A percentile compares a stretch with the other conserved stretches of the same genome.
Evolutionary conservation across 345 rosid species (phyloP).

Genomic region (Brassica incana): DNA sequence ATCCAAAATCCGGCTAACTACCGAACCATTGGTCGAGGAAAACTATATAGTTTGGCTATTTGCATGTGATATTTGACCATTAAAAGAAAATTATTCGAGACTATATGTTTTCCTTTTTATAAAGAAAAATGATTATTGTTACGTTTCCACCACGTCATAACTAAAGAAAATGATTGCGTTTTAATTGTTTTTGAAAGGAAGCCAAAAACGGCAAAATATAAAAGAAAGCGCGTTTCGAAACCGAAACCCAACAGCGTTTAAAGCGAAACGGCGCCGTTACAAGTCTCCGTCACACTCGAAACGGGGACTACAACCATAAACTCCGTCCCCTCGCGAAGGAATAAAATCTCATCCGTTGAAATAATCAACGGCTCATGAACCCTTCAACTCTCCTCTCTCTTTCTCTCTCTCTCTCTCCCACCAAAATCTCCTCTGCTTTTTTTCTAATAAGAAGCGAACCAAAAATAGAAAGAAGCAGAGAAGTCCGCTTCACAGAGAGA

Average conservation of each 20-base stretch:
- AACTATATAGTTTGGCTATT: neutral
- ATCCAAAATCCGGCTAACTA: too few species aligned
- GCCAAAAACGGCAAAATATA: slow-evolving; percentile 19
- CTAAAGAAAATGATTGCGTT: slow-evolving; percentile 24
- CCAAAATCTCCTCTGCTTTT: slow-evolving; percentile 33
- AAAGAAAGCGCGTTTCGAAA: slow-evolving; percentile 23
- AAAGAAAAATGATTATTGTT: neutral
- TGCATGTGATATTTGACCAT: neutral
- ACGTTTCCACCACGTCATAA: slow-evolving; percentile 26
- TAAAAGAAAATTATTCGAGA: neutral
- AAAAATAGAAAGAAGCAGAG: slow-evolving; percentile 33
- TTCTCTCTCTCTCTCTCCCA: neutral
- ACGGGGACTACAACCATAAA: slow-evolving; percentile 4
- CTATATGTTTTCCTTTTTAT: too few species aligned
- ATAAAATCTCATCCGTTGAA: slow-evolving; percentile 46
- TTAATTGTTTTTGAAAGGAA: slow-evolving; percentile 13
- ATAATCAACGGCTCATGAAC: slow-evolving; percentile 41
- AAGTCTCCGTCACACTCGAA: neutral
- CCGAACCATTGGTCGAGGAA: neutral
- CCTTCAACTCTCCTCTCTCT: slow-evolving; percentile 4
- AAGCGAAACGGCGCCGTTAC: slow-evolving; percentile 39
- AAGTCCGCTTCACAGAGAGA: slow-evolving; percentile 11
- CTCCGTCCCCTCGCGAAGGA: slow-evolving; percentile 29
- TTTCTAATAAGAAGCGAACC: slow-evolving; percentile 30
- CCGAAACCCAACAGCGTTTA: slow-evolving; percentile 25